phyloP scores from a whole-genome alignment of 2,329 filamentous ascomycete genomes.

The Fusarium fujikuroi region DNA sequence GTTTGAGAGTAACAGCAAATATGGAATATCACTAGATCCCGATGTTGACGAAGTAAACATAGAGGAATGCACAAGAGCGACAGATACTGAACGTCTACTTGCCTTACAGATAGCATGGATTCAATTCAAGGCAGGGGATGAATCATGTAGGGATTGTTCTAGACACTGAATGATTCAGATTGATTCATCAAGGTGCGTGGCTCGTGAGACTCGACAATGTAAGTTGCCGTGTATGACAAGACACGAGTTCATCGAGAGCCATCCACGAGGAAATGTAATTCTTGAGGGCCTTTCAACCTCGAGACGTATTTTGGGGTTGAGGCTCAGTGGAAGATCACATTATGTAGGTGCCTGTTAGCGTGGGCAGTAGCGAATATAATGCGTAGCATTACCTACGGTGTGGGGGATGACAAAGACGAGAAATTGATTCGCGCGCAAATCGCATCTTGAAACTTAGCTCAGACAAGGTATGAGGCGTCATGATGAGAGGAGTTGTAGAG shows the following conservation, averaged over 20 bases:
- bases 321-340: neutral
- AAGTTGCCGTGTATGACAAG: neutral
- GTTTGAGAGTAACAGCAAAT: neutral
- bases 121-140: neutral
- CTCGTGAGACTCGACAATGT: neutral
- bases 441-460: neutral
- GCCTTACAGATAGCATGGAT: neutral
- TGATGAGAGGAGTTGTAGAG: neutral
- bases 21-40: neutral
- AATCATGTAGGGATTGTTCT: neutral
- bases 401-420: constrained; percentile 35
- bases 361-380: neutral
- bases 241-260: neutral
- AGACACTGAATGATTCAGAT: neutral
- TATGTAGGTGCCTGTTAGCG: neutral
- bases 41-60: too few species aligned
- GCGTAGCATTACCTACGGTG: neutral
- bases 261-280: neutral
- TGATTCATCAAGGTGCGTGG: neutral
- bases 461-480: neutral
- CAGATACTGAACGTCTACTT: neutral
- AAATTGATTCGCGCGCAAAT: constrained; percentile 35
- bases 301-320: neutral
- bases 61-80: neutral
- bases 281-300: neutral